These are phyloP conservation scores for Coprinopsis cinerea DNA, from an alignment of 768 basidiomycete genomes.

Conservation along the genomic window DNA sequence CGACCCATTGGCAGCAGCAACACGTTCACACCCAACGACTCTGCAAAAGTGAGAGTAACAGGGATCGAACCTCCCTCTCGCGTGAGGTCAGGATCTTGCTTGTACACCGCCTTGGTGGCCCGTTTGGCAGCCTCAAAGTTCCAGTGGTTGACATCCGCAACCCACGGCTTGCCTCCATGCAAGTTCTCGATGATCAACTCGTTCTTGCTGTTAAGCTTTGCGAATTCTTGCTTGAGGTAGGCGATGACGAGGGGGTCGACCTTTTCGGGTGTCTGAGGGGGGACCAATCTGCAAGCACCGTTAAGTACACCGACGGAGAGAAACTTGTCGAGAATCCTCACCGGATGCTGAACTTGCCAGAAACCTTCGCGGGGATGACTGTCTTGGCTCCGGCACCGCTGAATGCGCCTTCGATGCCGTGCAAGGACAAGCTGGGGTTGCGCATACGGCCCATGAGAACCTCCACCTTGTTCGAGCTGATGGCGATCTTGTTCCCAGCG, in stretches of 20 bases:
- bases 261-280: constrained; percentile 76
- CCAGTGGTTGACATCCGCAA: constrained; percentile 83
- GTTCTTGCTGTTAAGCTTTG: constrained; percentile 83
- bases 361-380: constrained; percentile 86
- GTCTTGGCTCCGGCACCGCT: constrained; percentile 80
- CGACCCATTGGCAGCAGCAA: constrained; percentile 89
- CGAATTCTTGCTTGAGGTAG: constrained; percentile 76
- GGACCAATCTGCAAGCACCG: constrained; percentile 70
- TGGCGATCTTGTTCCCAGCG: constrained; percentile 68
- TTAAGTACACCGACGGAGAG: not conserved
- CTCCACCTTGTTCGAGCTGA: constrained; percentile 70
- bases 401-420: constrained; percentile 96
- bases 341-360: constrained; percentile 94
- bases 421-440: constrained; percentile 79
- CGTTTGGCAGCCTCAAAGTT: constrained; percentile 85
- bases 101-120: constrained; percentile 52
- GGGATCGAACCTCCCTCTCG: constrained; percentile 95
- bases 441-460: constrained; percentile 95
- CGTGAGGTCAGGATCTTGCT: constrained; percentile 69
- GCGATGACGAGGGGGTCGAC: constrained; percentile 63
- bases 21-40: constrained; percentile 81
- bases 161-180: constrained; percentile 88
- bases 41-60: constrained; percentile 63
- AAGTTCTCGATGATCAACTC: constrained; percentile 62
- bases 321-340: constrained; percentile 25